Conservation (phyloP, 2,329 filamentous ascomycete genomes). For the Rhynchosporium secalis region DNA sequence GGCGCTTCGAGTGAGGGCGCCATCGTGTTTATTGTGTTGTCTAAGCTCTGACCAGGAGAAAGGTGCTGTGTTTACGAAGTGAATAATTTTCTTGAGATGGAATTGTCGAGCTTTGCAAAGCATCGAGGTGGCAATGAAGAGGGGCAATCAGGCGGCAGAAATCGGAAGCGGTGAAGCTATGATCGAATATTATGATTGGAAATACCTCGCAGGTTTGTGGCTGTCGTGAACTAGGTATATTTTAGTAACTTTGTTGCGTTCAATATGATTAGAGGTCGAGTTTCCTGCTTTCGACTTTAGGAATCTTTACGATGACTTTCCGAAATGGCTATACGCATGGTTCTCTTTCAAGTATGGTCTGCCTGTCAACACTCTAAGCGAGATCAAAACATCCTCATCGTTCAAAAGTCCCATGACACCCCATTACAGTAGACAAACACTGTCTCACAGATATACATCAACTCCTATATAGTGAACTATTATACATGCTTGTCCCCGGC, state of each 20-base stretch:
- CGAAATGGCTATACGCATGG: too few species aligned
- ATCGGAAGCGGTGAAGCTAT: constrained; percentile 9
- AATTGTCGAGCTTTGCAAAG: constrained; percentile 17
- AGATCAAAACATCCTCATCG: background rate
- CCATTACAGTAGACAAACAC: background rate
- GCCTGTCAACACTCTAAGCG: background rate
- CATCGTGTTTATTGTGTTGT: constrained; percentile 51
- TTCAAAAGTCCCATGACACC: background rate
- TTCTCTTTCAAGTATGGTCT: too few species aligned
- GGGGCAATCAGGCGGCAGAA: constrained; percentile 7
- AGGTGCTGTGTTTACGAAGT: background rate
- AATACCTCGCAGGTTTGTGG: background rate
- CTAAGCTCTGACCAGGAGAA: background rate
- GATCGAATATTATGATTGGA: background rate
- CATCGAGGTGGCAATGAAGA: constrained; percentile 7
- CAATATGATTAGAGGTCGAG: too few species aligned
- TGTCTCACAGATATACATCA: constrained; percentile 2
- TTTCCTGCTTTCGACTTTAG: too few species aligned
- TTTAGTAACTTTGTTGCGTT: too few species aligned
- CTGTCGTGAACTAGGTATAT: too few species aligned
- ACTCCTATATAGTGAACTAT: constrained; percentile 40
- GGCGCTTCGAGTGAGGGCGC: constrained; percentile 79
- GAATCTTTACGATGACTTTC: too few species aligned
- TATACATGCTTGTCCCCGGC: too few species aligned
- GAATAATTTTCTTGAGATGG: background rate